Evolutionary conservation across 495 filamentous ascomycete genomes (phyloP).

Genomic region (Cercophora sp.): DNA sequence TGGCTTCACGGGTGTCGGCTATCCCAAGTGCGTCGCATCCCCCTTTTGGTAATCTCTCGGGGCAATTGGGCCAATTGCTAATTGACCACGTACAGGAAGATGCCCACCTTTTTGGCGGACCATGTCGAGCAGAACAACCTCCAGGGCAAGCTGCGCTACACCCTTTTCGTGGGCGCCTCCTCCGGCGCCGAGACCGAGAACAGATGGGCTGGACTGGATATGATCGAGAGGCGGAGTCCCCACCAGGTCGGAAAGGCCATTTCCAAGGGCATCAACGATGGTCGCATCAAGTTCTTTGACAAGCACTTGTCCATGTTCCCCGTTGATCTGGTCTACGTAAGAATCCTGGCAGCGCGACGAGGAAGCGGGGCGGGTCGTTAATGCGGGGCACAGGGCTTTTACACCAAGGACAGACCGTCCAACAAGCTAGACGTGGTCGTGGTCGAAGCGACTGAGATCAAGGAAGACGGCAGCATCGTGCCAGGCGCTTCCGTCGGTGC

Average conservation of each 20-base stretch:
- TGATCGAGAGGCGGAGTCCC: slow-evolving; percentile 81
- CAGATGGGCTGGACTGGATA: slow-evolving; percentile 78
- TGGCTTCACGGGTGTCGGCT: slow-evolving; percentile 88
- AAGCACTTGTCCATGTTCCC: slow-evolving; percentile 94
- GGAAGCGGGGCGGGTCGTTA: not conserved
- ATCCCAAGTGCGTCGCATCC: slow-evolving; percentile 71
- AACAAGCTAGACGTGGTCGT: slow-evolving; percentile 79
- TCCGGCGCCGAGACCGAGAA: slow-evolving; percentile 90
- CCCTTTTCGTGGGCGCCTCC: slow-evolving; percentile 82
- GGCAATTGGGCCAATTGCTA: slow-evolving; percentile 9
- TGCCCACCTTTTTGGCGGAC: slow-evolving; percentile 79
- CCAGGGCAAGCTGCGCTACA: slow-evolving; percentile 79
- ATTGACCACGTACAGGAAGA: slow-evolving; percentile 52
- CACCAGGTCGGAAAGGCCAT: slow-evolving; percentile 93
- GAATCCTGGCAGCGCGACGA: not conserved
- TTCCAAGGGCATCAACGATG: slow-evolving; percentile 84
- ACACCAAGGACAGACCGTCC: slow-evolving; percentile 69
- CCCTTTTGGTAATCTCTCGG: not conserved
- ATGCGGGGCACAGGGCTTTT: slow-evolving; percentile 54
- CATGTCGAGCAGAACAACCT: slow-evolving; percentile 87
- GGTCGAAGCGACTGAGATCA: slow-evolving; percentile 84
- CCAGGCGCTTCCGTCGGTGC: slow-evolving; percentile 85
- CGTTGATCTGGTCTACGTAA: slow-evolving; percentile 69
- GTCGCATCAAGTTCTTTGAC: slow-evolving; percentile 88
- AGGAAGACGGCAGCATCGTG: slow-evolving; percentile 88